Evolutionary conservation across 805 yeast genomes (phyloP), one percentile per base, ranked within the genome.

Genomic region (Hanseniaspora nectarophila): DNA sequence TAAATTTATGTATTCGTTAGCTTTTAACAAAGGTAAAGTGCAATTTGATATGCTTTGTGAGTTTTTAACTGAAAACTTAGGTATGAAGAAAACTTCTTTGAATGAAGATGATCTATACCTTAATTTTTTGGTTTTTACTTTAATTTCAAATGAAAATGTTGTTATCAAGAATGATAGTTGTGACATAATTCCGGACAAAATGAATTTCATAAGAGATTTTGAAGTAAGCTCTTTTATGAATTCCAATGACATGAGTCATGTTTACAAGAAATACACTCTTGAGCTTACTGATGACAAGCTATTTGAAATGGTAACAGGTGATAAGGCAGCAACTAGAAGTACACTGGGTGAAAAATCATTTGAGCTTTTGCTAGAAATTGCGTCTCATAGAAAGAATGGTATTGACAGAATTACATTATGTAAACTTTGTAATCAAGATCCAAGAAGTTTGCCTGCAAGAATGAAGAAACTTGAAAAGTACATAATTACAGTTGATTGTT

Each of bases 371-470:
- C 67, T 77, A 47, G 80, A 75, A 45, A 80, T 83, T 50, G 84
- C 88, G 0, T 74, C 71, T 54, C 61, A 75, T 29, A 78, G 78
- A 23, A 65, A 70, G 0, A 58, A 63, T 0, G 92, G 92, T 9
- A 75, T 82, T 15, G 71, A 75, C 45, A 76, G 89, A 0, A 67
- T 77, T 29, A 78, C 76, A 24, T 67, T 83, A 54, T 75, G 80
- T 2, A 66, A 68, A 38, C 69, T 66, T 18, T 76, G 88, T 0
- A 76, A 76, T 8, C 92, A 83, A 63, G 92, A 83, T 59, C 76
- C 81, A 16, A 71, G 90, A 56, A 81, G 88, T 54, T 68, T 82
- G 38, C 79, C 88, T 0, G 70, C 78, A 0, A 70, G 92, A 57
- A 67, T 82, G 49, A 78, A 75, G 58, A 71, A 72, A 40, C 65